Percentiles rank a stretch among this genome's conserved stretches.
phyloP scores from a whole-genome alignment of 2,329 filamentous ascomycete species.

The Aspergillus viridinutans region DNA sequence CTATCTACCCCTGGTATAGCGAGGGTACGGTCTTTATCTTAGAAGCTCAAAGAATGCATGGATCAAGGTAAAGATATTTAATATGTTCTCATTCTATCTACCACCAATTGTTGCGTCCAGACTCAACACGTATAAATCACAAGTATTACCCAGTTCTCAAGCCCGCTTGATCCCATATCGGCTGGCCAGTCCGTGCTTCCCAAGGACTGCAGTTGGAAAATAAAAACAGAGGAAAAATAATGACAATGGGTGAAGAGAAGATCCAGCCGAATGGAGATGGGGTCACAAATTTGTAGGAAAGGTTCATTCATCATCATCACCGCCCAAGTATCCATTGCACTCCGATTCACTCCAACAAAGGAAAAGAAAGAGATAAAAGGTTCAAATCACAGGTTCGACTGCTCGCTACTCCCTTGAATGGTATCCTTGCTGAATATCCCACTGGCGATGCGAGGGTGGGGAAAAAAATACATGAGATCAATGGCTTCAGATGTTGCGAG shows the following conservation, averaged over 20 bases:
- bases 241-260: constrained; percentile 10
- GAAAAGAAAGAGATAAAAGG: constrained; percentile 6
- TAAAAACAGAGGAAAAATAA: constrained; percentile 7
- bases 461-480: background rate
- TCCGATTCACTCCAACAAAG: constrained; percentile 12
- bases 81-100: background rate
- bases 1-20: too few relatives aligned
- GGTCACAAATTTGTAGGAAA: constrained; percentile 8
- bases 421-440: background rate
- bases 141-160: constrained; percentile 22
- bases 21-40: too few relatives aligned
- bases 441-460: background rate
- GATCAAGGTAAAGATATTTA: background rate
- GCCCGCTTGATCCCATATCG: constrained; percentile 22
- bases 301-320: constrained; percentile 9
- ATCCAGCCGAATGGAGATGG: constrained; percentile 8
- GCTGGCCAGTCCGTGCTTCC: constrained; percentile 7
- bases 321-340: constrained; percentile 8
- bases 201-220: constrained; percentile 7
- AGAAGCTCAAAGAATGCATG: too few relatives aligned
- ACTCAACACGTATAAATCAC: constrained; percentile 16
- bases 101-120: constrained; percentile 3
- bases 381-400: background rate
- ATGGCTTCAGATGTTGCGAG: background rate
- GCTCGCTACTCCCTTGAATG: background rate